Evolutionary conservation across 2,329 filamentous ascomycete genomes (phyloP), one percentile per base, ranked within the genome.

Genomic region (Pseudonectria buxi): DNA sequence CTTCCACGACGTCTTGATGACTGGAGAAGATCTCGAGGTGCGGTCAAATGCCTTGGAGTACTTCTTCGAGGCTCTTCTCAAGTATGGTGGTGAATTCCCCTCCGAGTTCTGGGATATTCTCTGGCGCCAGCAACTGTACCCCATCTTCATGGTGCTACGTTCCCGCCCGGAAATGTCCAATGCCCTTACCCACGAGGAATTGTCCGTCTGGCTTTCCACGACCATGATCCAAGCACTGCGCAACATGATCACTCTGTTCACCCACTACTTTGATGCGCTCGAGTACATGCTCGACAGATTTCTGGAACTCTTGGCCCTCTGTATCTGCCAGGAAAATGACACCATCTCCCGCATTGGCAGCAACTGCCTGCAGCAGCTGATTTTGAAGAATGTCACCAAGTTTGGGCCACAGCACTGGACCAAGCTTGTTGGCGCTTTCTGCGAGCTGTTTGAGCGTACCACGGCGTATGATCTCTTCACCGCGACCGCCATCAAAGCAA

Each of bases 261-360:
- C 94, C 0, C 94, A 99, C 62, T 98, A 96, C 63, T 99, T 98
- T 47, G 86, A 94, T 40, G 81, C 88, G 0, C 68, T 99, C 9
- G 88, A 96, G 63, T 94, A 95, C 57, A 98, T 99, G 92, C 75
- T 99, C 13, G 88, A 95, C 60, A 76, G 92, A n/a, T 96, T 98
- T 60, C 66, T 99, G 26, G 90, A 96, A 59, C 76, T 99, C 14
- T 69, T 99, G 10, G 89, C 87, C 4, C 75, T 98, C 10, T 99
- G 92, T 57, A 98, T 99, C 44, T 96, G 90, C 58, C 92, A 99
- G 61, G 92, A 99, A 58, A 98, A 98, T 52, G 92, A 99, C 55
- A 99, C 94, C 0, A 90, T 98, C 46, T 94, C 92, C 3, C 78
- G 94, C 15, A 99, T 99, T 51, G 92, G 92, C 34, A 96, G 90